Evolutionary conservation across 805 yeast species (phyloP).

Genomic region (Cyberlindnera americana): DNA sequence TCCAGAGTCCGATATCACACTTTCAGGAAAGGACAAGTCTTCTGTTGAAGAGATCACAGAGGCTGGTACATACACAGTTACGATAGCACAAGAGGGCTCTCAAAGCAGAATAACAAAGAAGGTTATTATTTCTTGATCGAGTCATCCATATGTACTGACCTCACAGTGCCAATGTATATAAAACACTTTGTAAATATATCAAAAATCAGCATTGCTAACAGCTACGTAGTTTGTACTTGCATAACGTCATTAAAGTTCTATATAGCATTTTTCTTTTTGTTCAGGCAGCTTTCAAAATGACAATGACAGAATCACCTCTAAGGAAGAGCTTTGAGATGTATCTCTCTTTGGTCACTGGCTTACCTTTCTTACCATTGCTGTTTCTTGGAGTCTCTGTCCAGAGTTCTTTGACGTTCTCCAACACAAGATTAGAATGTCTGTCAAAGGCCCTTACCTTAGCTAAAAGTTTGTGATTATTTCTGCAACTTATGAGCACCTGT

Average conservation of each 20-base stretch:
- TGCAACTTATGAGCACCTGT: slow-evolving; percentile 80
- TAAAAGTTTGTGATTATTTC: slow-evolving; percentile 89
- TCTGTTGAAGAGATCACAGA: slow-evolving; percentile 12
- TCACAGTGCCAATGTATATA: not conserved
- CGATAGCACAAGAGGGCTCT: slow-evolving; percentile 16
- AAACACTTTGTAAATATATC: not conserved
- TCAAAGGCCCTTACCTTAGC: slow-evolving; percentile 94
- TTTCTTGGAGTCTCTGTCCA: slow-evolving; percentile 65
- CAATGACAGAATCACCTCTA: slow-evolving; percentile 93
- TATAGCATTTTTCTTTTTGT: too few relatives aligned
- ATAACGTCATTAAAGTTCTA: slow-evolving; percentile 13
- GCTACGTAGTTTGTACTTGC: slow-evolving; percentile 1
- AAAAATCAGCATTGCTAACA: too few relatives aligned
- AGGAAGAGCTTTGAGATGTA: slow-evolving; percentile 86
- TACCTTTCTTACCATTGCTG: slow-evolving; percentile 68
- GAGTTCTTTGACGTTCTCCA: slow-evolving; percentile 86
- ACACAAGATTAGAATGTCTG: slow-evolving; percentile 89
- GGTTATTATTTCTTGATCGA: slow-evolving; percentile 10
- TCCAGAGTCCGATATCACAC: slow-evolving; percentile 18
- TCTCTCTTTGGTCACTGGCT: slow-evolving; percentile 65
- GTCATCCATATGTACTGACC: not conserved
- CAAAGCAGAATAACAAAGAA: slow-evolving; percentile 16
- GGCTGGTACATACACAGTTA: slow-evolving; percentile 20
- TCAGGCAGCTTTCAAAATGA: slow-evolving; percentile 54
- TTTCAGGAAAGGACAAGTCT: slow-evolving; percentile 3